These are phyloP conservation scores for Penicillium tannophilum DNA, from an alignment of 495 filamentous ascomycete species.

Conservation along the genomic window DNA sequence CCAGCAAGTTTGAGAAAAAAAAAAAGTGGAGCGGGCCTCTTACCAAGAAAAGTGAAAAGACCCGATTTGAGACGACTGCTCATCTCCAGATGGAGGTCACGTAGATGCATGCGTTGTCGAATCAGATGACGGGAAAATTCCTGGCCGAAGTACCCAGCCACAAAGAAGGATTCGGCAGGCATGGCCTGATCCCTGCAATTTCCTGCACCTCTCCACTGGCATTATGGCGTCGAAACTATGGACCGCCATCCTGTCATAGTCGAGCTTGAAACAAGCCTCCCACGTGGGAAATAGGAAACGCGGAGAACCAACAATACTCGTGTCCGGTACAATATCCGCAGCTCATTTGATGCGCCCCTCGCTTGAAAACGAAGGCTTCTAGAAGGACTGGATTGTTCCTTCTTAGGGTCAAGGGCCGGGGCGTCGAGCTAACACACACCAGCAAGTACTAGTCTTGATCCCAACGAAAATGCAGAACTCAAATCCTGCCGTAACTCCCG, in stretches of 20 bases:
- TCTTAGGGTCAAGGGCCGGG: background rate
- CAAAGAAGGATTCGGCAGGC: constrained; percentile 16
- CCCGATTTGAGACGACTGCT: constrained; percentile 7
- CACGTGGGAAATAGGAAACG: constrained; percentile 8
- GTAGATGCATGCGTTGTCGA: constrained; percentile 8
- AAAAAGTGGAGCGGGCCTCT: constrained; percentile 10
- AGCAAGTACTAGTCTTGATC: background rate
- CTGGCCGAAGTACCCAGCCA: constrained; percentile 2
- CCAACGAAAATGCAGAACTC: background rate
- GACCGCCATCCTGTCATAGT: constrained; percentile 3
- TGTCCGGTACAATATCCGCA: background rate
- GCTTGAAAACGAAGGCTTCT: constrained; percentile 1
- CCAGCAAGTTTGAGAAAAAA: background rate
- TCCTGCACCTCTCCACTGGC: constrained; percentile 18
- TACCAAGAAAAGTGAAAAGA: constrained; percentile 13
- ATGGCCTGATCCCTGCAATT: constrained; percentile 33
- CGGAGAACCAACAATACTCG: constrained; percentile 7
- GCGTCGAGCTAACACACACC: background rate
- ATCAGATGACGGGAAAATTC: constrained; percentile 17
- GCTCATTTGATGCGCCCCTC: constrained; percentile 2
- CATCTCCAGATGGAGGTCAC: constrained; percentile 6
- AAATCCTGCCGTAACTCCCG: background rate
- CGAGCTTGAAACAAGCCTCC: constrained; percentile 18
- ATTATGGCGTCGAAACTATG: constrained; percentile 5
- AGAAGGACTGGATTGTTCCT: background rate